phyloP scores from a whole-genome alignment of 169 alveolate species.

The Perkinsus marinus region DNA sequence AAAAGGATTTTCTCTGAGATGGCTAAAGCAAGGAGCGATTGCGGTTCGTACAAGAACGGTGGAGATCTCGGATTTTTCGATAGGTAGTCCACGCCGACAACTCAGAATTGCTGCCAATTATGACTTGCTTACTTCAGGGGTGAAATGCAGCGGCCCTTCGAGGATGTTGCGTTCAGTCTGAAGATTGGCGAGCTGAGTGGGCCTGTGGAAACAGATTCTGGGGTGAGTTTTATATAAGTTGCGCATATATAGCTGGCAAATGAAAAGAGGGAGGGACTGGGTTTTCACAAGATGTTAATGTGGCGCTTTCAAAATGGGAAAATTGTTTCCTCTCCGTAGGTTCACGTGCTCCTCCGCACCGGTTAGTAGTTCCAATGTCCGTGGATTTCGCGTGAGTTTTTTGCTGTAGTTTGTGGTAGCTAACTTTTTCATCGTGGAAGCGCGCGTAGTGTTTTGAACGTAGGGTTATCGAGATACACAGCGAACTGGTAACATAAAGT shows the following conservation, averaged over 20 bases:
- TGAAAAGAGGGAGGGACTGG: no score
- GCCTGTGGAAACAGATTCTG: constrained; percentile 66
- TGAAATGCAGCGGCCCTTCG: constrained; percentile 62
- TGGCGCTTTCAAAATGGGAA: no score
- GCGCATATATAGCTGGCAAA: no score
- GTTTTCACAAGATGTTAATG: no score
- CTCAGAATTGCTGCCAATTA: background rate
- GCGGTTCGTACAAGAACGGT: constrained; percentile 60
- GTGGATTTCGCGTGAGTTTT: background rate
- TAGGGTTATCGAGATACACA: no score
- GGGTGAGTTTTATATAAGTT: no score
- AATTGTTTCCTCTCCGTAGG: no score
- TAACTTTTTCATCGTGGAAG: background rate
- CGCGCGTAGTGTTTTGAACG: background rate
- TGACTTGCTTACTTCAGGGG: constrained; percentile 16
- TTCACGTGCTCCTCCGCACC: background rate
- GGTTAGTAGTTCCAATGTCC: background rate
- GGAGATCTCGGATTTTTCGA: constrained; percentile 72
- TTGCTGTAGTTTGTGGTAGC: background rate
- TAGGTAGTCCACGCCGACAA: background rate
- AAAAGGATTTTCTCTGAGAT: constrained; percentile 37
- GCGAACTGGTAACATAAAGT: no score
- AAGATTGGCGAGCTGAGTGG: constrained; percentile 60
- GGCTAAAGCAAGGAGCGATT: constrained; percentile 49
- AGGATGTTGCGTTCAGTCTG: constrained; percentile 60